Conservation (phyloP, 2,329 filamentous ascomycete species). For the Clonostachys rosea region DNA sequence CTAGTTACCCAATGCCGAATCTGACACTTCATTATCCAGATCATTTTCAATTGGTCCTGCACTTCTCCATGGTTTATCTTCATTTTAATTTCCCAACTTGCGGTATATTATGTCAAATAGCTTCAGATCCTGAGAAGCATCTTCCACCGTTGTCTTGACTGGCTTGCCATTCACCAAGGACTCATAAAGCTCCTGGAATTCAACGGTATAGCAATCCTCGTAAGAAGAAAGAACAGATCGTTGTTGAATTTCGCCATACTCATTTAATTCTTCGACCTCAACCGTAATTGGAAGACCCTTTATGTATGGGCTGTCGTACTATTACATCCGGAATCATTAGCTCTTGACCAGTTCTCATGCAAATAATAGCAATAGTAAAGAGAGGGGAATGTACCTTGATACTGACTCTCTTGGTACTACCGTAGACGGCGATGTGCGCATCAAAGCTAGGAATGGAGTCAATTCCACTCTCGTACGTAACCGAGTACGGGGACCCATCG, state of each 20-base stretch:
- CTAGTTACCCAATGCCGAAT: too few relatives aligned
- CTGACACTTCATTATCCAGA: too few relatives aligned
- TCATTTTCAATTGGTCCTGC: too few relatives aligned
- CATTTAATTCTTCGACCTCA: constrained; percentile 31
- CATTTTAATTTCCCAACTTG: too few relatives aligned
- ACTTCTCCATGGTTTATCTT: too few relatives aligned
- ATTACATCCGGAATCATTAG: not conserved
- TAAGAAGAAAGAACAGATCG: constrained; percentile 29
- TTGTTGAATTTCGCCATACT: constrained; percentile 15
- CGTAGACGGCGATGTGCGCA: constrained; percentile 43
- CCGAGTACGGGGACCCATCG: constrained; percentile 26
- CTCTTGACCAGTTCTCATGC: not conserved
- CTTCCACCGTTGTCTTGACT: constrained; percentile 20
- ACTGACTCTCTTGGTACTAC: constrained; percentile 41
- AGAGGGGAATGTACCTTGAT: constrained; percentile 14
- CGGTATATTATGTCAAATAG: constrained; percentile 6
- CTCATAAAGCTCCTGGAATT: constrained; percentile 18
- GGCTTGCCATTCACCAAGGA: constrained; percentile 10
- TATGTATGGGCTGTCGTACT: constrained; percentile 50
- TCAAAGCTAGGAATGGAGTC: constrained; percentile 46
- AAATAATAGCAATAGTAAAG: not conserved
- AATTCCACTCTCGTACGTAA: constrained; percentile 50
- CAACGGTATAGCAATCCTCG: constrained; percentile 26
- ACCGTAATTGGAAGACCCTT: constrained; percentile 44
- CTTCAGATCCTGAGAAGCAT: constrained; percentile 13